Base-by-base conservation (phyloP, 2,329 filamentous ascomycete genomes). In the Neocucurbitaria cava region DNA sequence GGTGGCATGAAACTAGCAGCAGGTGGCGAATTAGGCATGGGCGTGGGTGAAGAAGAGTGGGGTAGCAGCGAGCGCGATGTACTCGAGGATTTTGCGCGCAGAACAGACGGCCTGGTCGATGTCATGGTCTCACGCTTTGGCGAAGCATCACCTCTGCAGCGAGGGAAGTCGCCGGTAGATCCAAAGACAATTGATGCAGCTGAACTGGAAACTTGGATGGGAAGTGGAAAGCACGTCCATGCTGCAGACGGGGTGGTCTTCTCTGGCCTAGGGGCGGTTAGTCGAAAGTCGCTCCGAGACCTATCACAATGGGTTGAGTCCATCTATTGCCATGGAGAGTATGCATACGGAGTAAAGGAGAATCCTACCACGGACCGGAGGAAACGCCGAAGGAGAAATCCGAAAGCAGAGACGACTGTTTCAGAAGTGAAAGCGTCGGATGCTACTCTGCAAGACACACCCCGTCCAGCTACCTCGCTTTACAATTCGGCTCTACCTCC, bases 51-150 rank as follows among this genome's bases (percentile, higher is more conserved):
- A 73, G 95, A 98, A 78, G 91, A 97, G 50, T 89, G 92, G 73
- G 94, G 94, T 4, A 97, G 94, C 71, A 92, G 92, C 28, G 94
- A 98, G 78, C 84, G 94, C 66, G 94, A 96, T 66, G 94, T 98
- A 0, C 80, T 99, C 1, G 94, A 98, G 74, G 92, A 92, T n/a
- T 86, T 96, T 58, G 87, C 92, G 1, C 83, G 83, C 9, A 83
- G 90, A 50, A 90, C 91, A 21, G 89, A 95, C 46, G 95, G 95
- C 0, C 81, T 99, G 35, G 85, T 96, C 5, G 95, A 99, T 75
- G 76, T 98, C 44, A 81, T 97, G 38, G 92, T 97, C 3, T 92
- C 91, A 39, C 88, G 90, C 63, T 98, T 96, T 73, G 94, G 92
- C 11, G 83, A 88, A 56, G 72, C 80, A 5, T 73, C 79, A 7